Conservation (phyloP, 495 filamentous ascomycete species). For the Penicillium egyptiacum region DNA sequence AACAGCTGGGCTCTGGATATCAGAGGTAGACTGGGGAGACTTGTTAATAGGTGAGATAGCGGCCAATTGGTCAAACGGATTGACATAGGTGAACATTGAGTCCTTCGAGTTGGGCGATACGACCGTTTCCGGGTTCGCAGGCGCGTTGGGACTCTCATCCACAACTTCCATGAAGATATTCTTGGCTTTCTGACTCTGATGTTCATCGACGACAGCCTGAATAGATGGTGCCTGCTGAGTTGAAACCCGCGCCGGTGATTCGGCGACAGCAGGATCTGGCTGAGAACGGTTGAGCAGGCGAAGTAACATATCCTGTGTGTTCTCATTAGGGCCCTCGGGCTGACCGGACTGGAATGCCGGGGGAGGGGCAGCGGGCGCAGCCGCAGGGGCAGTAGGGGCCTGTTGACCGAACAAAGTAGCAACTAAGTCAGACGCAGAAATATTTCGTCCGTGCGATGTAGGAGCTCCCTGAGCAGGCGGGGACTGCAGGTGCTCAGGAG, state of each 20-base stretch:
- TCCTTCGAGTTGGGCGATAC: constrained; percentile 38
- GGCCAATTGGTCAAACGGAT: constrained; percentile 76
- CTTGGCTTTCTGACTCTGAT: constrained; percentile 20
- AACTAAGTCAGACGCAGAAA: constrained; percentile 64
- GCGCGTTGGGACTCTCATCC: constrained; percentile 20
- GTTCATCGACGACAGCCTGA: constrained; percentile 1
- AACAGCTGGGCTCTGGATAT: constrained; percentile 36
- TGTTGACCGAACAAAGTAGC: constrained; percentile 56
- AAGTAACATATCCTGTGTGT: constrained; percentile 66
- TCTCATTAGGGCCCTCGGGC: constrained; percentile 42
- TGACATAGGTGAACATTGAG: constrained; percentile 71
- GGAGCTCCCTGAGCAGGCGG: constrained; percentile 39
- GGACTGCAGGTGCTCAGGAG: constrained; percentile 37
- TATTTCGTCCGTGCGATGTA: constrained; percentile 50
- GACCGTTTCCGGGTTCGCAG: constrained; percentile 36
- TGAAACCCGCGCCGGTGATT: constrained; percentile 19
- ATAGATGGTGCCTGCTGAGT: constrained; percentile 9
- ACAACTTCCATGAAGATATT: constrained; percentile 17
- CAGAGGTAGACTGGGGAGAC: constrained; percentile 44
- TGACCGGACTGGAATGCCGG: constrained; percentile 19
- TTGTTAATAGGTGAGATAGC: constrained; percentile 65
- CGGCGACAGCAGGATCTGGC: constrained; percentile 31
- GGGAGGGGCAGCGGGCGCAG: constrained; percentile 15
- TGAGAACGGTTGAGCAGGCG: constrained; percentile 62
- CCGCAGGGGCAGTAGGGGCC: constrained; percentile 30